A percentile compares a stretch with the other conserved stretches of the same genome.
Evolutionary conservation across 805 yeast genomes (phyloP).

Genomic region (Teunomyces stri): DNA sequence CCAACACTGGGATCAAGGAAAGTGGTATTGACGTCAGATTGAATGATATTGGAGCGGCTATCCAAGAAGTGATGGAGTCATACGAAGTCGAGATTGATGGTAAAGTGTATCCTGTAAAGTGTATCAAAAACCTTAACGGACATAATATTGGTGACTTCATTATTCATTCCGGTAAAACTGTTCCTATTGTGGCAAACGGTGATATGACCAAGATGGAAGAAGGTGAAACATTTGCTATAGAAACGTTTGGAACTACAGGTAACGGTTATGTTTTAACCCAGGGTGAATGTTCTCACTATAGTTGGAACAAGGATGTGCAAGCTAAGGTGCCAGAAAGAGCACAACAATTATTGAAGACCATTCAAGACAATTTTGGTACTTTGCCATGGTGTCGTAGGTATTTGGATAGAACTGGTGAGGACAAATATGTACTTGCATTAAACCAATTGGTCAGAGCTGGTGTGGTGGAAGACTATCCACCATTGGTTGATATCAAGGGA

Average conservation of each 20-base stretch:
- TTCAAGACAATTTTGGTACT: constrained; percentile 84
- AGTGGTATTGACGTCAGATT: constrained; percentile 96
- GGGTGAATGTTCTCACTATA: constrained; percentile 96
- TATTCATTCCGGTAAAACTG: constrained; percentile 94
- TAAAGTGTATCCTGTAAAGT: constrained; percentile 76
- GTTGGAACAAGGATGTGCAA: constrained; percentile 56
- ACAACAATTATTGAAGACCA: constrained; percentile 61
- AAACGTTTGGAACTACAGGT: constrained; percentile 97
- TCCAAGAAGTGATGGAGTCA: constrained; percentile 96
- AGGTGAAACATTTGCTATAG: constrained; percentile 97
- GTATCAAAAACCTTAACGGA: constrained; percentile 90
- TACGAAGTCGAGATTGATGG: constrained; percentile 92
- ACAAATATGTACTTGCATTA: constrained; percentile 83
- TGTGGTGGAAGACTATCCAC: constrained; percentile 91
- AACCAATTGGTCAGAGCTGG: constrained; percentile 83
- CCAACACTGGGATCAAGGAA: constrained; percentile 87
- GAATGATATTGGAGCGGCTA: constrained; percentile 92
- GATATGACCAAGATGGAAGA: constrained; percentile 98
- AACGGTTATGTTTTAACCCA: constrained; percentile 80
- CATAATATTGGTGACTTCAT: constrained; percentile 82
- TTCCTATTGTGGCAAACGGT: constrained; percentile 91
- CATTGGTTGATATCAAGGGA: constrained; percentile 79
- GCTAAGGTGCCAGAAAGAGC: constrained; percentile 53
- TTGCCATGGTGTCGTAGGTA: constrained; percentile 96
- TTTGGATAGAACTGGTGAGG: constrained; percentile 87